Percentiles rank a stretch among this genome's conserved stretches.
These are phyloP conservation scores for Pyricularia sp. DNA, from an alignment of 2,329 filamentous ascomycete genomes.

Conservation along the genomic window DNA sequence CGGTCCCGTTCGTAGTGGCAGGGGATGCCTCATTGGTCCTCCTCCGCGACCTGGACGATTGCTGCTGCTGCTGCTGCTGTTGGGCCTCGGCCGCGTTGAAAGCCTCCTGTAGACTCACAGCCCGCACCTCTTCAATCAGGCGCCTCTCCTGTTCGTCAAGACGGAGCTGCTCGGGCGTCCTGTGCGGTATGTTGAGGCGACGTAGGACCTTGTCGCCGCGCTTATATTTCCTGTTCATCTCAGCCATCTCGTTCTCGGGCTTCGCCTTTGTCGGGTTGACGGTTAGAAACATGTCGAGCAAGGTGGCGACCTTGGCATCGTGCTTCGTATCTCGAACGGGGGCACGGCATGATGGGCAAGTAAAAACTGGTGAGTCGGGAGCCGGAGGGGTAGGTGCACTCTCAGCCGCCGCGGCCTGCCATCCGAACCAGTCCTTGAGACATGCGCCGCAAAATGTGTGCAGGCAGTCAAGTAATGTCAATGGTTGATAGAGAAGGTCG, in stretches of 20 bases:
- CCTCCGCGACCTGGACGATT: slow-evolving; percentile 1
- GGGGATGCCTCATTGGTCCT: not conserved
- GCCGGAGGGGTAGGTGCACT: slow-evolving; percentile 38
- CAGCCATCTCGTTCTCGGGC: slow-evolving; percentile 62
- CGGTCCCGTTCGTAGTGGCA: not conserved
- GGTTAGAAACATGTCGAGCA: slow-evolving; percentile 79
- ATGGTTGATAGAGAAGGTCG: slow-evolving; percentile 82
- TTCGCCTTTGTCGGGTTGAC: slow-evolving; percentile 70
- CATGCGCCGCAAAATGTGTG: slow-evolving; percentile 96
- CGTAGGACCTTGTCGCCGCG: slow-evolving; percentile 76
- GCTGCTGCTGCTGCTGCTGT: not conserved
- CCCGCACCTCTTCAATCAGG: slow-evolving; percentile 61
- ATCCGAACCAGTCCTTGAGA: slow-evolving; percentile 90
- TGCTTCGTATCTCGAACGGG: slow-evolving; percentile 77
- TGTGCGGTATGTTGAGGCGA: slow-evolving; percentile 39
- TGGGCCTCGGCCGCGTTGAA: slow-evolving; percentile 33
- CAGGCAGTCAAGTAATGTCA: slow-evolving; percentile 85
- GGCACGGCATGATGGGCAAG: slow-evolving; percentile 88
- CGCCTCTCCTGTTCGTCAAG: slow-evolving; percentile 58
- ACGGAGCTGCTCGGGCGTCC: slow-evolving; percentile 41
- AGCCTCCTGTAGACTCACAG: slow-evolving; percentile 63
- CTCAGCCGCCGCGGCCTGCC: slow-evolving; percentile 56
- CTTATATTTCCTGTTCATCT: slow-evolving; percentile 67
- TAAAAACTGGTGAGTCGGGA: slow-evolving; percentile 51
- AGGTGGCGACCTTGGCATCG: slow-evolving; percentile 81